Base-by-base conservation (phyloP, 2,329 filamentous ascomycete genomes). In the Xylaria sp. region DNA sequence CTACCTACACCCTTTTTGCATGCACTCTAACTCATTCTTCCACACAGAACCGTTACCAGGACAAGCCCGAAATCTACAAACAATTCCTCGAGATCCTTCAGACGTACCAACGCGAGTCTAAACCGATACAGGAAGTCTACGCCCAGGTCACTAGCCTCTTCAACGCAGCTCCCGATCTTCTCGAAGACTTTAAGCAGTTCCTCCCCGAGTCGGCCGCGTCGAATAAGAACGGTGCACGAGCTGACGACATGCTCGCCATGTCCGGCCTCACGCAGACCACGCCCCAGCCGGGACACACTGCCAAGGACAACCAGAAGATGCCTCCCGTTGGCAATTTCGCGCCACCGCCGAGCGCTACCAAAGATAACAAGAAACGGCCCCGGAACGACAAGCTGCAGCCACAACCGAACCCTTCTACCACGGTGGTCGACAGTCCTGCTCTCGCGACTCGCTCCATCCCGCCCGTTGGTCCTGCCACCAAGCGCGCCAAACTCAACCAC, bases 101-200 rank as follows among this genome's bases (percentile, higher is more conserved):
- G 78, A 99, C 95, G 2, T 99, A 99, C 72, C 95, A 99, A 77
- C 88, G 95, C 60, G 95, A 99, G 76, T 96, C 95, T 56, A 98
- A 98, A 75, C 96, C 95, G 0, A 99, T 99, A 38, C 94, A 97
- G 76, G 95, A 99, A 77, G 95, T 99, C 2, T 99, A 99, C 76
- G 91, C 92, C 1, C 95, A 99, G 77, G 95, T 99, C 23, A 99
- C 96, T 0, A 91, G 90, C 33, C 82, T 99, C 0, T 99, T 99
- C 80, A 93, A 92, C 74, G 90, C 91, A 4, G 95, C 96, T 0
- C 94, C 94, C 4, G 95, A 99, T 78, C 86, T 99, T 12, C 82
- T 99, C 2, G 95, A 99, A 77, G 95, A 99, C 73, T 99, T 99
- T 76, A 99, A 99, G 77, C 95, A 99, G 74, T 99, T 99, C 70